These are phyloP conservation scores for Fusarium equiseti DNA, from an alignment of 2,329 filamentous ascomycete genomes.

Conservation along the genomic window DNA sequence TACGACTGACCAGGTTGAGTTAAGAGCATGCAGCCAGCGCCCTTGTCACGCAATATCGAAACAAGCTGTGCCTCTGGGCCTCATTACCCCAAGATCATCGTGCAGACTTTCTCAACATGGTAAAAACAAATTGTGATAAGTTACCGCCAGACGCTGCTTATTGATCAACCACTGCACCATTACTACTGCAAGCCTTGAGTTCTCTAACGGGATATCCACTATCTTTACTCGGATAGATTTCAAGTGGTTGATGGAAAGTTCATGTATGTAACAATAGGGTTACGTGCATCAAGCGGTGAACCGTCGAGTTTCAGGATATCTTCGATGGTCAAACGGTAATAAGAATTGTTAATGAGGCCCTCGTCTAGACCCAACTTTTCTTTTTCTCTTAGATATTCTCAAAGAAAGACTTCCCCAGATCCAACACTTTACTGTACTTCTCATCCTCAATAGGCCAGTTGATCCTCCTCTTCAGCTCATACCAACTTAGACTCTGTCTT, in stretches of 20 bases:
- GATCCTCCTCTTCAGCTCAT: conserved; percentile 9
- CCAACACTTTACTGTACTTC: background rate
- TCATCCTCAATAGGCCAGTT: conserved; percentile 8
- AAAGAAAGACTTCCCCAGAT: background rate
- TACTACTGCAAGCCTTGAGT: background rate
- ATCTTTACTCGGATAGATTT: background rate
- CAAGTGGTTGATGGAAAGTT: conserved; percentile 20
- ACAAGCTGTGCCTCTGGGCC: conserved; percentile 9
- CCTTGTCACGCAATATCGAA: conserved; percentile 6
- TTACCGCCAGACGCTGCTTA: conserved; percentile 25
- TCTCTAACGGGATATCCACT: background rate
- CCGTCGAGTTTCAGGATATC: conserved; percentile 15
- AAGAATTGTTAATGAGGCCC: conserved; percentile 4
- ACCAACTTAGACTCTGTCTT: conserved; percentile 10
- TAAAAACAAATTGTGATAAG: conserved; percentile 13
- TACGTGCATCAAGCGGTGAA: conserved; percentile 37
- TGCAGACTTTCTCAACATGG: conserved; percentile 9
- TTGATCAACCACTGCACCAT: background rate
- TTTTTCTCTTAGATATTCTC: background rate
- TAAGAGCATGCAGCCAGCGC: conserved; percentile 22
- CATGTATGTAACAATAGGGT: conserved; percentile 26
- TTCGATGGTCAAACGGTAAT: conserved; percentile 1
- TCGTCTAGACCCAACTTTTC: background rate
- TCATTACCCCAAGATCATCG: conserved; percentile 5
- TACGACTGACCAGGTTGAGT: background rate